phyloP scores from a whole-genome alignment of 352 stramenopile species.

The Stramenopiles sp. region DNA sequence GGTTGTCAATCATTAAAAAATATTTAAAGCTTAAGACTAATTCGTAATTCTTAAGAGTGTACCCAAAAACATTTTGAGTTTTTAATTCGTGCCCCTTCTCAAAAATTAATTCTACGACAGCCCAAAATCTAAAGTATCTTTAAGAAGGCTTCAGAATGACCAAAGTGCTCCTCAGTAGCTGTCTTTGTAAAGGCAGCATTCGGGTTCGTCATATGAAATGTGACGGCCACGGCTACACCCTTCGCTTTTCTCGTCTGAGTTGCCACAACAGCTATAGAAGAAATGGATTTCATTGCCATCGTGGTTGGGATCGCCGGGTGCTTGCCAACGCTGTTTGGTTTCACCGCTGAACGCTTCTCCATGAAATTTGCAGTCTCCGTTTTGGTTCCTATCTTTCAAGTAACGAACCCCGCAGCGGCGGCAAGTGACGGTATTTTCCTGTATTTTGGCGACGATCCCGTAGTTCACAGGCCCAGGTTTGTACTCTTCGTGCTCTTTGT shows the following conservation, averaged over 20 bases:
- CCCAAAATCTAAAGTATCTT: too few relatives aligned
- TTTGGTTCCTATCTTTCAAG: neutral
- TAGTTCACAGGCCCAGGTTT: neutral
- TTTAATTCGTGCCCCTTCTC: too few relatives aligned
- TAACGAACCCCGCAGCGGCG: neutral
- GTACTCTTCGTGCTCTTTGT: neutral
- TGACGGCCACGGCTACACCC: neutral
- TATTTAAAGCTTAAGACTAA: too few relatives aligned
- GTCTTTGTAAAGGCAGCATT: neutral
- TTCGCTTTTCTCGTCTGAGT: neutral
- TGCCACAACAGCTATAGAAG: neutral
- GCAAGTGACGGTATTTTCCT: neutral
- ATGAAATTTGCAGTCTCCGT: neutral
- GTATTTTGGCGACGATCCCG: neutral
- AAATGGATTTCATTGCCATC: constrained; percentile 1
- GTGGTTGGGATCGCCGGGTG: neutral
- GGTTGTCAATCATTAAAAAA: too few relatives aligned
- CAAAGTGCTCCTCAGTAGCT: neutral
- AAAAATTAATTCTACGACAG: too few relatives aligned
- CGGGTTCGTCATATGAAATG: neutral
- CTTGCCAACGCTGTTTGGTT: neutral
- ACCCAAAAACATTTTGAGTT: too few relatives aligned
- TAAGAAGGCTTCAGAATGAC: too few relatives aligned
- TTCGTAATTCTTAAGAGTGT: too few relatives aligned
- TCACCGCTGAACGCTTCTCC: neutral